These are phyloP conservation scores for Alliaria petiolata DNA, from an alignment of 345 rosid species.

Conservation along the genomic window DNA sequence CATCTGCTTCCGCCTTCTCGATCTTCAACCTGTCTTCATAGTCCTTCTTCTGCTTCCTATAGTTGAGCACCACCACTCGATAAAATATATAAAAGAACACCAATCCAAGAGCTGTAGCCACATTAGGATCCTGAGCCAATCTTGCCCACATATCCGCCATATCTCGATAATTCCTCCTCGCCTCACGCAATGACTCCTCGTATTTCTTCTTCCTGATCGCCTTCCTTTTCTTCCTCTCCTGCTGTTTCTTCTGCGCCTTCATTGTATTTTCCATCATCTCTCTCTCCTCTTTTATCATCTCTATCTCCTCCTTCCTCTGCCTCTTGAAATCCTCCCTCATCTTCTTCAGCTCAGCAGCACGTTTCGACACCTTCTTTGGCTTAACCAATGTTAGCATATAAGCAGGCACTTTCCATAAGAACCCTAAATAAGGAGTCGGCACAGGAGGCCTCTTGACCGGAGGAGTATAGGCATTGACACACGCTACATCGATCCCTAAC, in stretches of 20 bases:
- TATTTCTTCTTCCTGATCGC: slow-evolving; percentile 54
- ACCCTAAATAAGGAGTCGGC: slow-evolving; percentile 72
- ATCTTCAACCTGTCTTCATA: slow-evolving; percentile 90
- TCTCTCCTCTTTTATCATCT: slow-evolving; percentile 53
- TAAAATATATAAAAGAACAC: slow-evolving; percentile 79
- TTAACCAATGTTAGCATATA: slow-evolving; percentile 44
- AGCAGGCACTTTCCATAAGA: slow-evolving; percentile 65
- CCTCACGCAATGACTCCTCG: slow-evolving; percentile 65
- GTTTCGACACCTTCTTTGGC: slow-evolving; percentile 73
- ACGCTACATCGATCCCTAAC: slow-evolving; percentile 53
- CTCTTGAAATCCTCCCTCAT: slow-evolving; percentile 64
- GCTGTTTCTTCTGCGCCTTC: slow-evolving; percentile 56
- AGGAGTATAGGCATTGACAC: slow-evolving; percentile 78
- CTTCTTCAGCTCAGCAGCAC: slow-evolving; percentile 58
- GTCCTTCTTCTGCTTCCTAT: slow-evolving; percentile 84
- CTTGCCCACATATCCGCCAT: slow-evolving; percentile 63
- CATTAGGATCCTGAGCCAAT: slow-evolving; percentile 63
- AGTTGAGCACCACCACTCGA: slow-evolving; percentile 72
- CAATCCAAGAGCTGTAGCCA: slow-evolving; percentile 62
- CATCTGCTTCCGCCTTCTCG: slow-evolving; percentile 92
- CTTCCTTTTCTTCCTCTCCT: slow-evolving; percentile 51
- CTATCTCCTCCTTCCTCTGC: slow-evolving; percentile 55
- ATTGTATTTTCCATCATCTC: slow-evolving; percentile 66
- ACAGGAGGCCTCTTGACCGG: slow-evolving; percentile 72
- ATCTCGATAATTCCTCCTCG: slow-evolving; percentile 43